Percentiles rank a stretch among this genome's conserved stretches.
These are phyloP conservation scores for Mycosarcoma maydis DNA, from an alignment of 1,284 basidiomycete genomes.

Conservation along the genomic window DNA sequence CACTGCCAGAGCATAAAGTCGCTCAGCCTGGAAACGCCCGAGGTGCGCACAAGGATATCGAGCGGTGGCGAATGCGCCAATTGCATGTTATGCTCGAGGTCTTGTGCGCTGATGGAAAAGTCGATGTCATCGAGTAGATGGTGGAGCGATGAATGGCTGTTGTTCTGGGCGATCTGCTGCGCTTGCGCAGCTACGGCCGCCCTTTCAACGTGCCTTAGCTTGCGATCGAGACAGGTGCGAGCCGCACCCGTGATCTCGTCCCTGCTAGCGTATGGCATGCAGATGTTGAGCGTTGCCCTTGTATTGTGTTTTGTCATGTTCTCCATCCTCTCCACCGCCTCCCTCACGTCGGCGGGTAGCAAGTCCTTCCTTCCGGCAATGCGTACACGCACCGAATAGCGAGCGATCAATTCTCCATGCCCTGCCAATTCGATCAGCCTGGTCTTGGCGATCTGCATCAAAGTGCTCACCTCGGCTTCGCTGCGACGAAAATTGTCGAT, in stretches of 20 bases:
- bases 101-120: slow-evolving; percentile 11
- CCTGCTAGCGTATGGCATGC: slow-evolving; percentile 90
- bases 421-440: slow-evolving; percentile 82
- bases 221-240: slow-evolving; percentile 23
- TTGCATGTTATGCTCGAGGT: slow-evolving; percentile 48
- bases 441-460: slow-evolving; percentile 86
- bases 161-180: background rate
- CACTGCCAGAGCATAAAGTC: slow-evolving; percentile 93
- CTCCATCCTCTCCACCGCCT: slow-evolving; percentile 80
- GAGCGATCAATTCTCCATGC: slow-evolving; percentile 72
- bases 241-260: slow-evolving; percentile 78
- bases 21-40: slow-evolving; percentile 87
- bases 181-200: slow-evolving; percentile 10
- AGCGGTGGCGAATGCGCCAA: slow-evolving; percentile 79
- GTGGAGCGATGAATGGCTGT: background rate
- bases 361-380: slow-evolving; percentile 81
- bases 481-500: slow-evolving; percentile 97
- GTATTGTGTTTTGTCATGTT: slow-evolving; percentile 79
- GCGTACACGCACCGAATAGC: slow-evolving; percentile 83
- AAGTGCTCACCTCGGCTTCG: slow-evolving; percentile 82
- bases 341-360: slow-evolving; percentile 80
- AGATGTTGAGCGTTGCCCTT: slow-evolving; percentile 90
- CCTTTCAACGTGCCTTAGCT: slow-evolving; percentile 34
- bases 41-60: slow-evolving; percentile 90
- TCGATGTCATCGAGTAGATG: slow-evolving; percentile 11